phyloP scores from a whole-genome alignment of 148 eudicot genomes.

The Beta vulgaris region DNA sequence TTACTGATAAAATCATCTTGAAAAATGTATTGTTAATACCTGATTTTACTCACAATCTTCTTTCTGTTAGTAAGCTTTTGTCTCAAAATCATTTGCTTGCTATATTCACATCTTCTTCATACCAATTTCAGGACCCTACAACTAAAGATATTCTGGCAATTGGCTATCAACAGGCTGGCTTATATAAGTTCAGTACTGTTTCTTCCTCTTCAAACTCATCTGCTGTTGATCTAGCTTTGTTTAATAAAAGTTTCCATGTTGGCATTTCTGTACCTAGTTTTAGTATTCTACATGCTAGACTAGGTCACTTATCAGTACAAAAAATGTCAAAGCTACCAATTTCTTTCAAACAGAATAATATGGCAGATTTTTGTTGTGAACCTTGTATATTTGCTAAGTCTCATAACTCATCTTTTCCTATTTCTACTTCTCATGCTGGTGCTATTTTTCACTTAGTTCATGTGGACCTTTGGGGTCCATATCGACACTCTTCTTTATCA shows the following conservation, averaged over 20 bases:
- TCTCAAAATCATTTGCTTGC: neutral
- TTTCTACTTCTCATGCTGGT: neutral
- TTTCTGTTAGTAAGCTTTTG: neutral
- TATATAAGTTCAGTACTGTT: too few species aligned
- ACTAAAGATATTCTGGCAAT: neutral
- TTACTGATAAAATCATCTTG: neutral
- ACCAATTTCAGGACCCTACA: neutral
- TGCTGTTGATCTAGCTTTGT: neutral
- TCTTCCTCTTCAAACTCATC: too few species aligned
- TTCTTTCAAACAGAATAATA: neutral
- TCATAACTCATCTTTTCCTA: neutral
- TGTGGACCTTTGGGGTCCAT: too few species aligned
- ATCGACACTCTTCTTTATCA: too few species aligned
- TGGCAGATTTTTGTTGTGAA: neutral
- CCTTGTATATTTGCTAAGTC: neutral
- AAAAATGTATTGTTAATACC: neutral
- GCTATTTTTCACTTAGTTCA: constrained; percentile 1
- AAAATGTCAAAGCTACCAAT: too few species aligned
- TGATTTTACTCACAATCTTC: neutral
- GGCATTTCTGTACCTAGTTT: too few species aligned
- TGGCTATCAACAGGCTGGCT: neutral
- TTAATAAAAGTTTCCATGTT: neutral
- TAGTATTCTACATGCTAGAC: neutral
- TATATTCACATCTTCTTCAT: neutral
- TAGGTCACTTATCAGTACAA: neutral